Conservation (phyloP, 768 basidiomycete genomes). For the Suillus subluteus region DNA sequence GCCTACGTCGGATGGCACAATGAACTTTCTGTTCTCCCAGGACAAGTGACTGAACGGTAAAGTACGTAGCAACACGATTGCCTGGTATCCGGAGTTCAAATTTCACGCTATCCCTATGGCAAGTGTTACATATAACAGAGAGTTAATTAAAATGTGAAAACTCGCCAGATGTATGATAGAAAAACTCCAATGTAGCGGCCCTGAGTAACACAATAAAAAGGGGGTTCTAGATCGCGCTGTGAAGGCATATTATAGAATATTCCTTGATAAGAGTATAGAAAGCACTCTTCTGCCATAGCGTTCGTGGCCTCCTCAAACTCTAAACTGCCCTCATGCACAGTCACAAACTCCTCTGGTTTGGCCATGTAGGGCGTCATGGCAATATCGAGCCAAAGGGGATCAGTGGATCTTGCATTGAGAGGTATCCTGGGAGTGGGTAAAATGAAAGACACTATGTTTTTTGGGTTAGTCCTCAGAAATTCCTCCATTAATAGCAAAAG, state of each 20-base stretch:
- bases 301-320: not conserved
- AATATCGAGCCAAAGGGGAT: not conserved
- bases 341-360: not conserved
- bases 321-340: not conserved
- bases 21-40: not conserved
- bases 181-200: not conserved
- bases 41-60: not conserved
- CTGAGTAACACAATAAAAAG: not conserved
- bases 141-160: not conserved
- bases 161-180: not conserved
- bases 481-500: too few relatives aligned
- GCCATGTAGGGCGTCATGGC: not conserved
- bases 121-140: not conserved
- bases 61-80: not conserved
- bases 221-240: not conserved
- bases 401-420: not conserved
- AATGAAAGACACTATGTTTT: not conserved
- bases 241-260: not conserved
- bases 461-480: not conserved
- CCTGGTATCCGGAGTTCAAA: not conserved
- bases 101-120: not conserved
- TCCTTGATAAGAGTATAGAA: not conserved
- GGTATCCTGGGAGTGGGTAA: conserved; percentile 1
- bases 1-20: not conserved
- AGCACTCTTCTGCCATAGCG: not conserved